Conservation (phyloP, 2,329 filamentous ascomycete genomes). For the Chaetomiaceae sp. region DNA sequence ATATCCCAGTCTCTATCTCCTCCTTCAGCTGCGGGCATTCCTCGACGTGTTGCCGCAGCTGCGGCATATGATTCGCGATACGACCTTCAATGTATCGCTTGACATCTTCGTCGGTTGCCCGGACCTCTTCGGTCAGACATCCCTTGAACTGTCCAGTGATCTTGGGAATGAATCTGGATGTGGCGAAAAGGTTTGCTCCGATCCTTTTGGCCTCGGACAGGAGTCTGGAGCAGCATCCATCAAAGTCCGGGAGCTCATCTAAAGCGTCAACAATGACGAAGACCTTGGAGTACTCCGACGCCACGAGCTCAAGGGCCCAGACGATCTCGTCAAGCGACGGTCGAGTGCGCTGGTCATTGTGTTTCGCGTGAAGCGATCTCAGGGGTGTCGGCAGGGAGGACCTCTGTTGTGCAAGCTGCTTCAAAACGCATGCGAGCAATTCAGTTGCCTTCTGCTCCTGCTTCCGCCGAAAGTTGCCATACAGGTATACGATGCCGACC, state of each 20-base stretch:
- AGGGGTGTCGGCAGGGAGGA: conserved; percentile 28
- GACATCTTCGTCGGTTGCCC: conserved; percentile 13
- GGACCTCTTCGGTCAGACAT: conserved; percentile 11
- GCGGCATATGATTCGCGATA: neutral
- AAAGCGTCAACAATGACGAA: conserved; percentile 30
- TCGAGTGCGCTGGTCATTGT: conserved; percentile 21
- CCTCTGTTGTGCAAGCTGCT: conserved; percentile 33
- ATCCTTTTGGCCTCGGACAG: conserved; percentile 12
- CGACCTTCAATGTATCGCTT: conserved; percentile 11
- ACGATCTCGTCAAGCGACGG: conserved; percentile 28
- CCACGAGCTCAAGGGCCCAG: conserved; percentile 19
- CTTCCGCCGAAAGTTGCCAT: conserved; percentile 40
- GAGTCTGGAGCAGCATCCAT: conserved; percentile 10
- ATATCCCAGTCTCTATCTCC: conserved; percentile 12
- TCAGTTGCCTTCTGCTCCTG: conserved; percentile 34
- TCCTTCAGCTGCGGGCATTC: neutral
- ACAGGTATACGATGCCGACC: conserved; percentile 43
- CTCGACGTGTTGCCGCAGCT: neutral
- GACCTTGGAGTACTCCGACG: conserved; percentile 19
- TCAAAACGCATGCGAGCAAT: conserved; percentile 34
- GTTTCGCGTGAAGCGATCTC: conserved; percentile 27
- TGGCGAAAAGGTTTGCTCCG: conserved; percentile 29
- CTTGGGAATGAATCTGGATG: conserved; percentile 34
- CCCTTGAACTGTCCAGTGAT: conserved; percentile 25
- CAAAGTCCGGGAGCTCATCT: conserved; percentile 24